Evolutionary conservation across 371 early-diverging fungal species (phyloP).

Genomic region (Mucor sp.): DNA sequence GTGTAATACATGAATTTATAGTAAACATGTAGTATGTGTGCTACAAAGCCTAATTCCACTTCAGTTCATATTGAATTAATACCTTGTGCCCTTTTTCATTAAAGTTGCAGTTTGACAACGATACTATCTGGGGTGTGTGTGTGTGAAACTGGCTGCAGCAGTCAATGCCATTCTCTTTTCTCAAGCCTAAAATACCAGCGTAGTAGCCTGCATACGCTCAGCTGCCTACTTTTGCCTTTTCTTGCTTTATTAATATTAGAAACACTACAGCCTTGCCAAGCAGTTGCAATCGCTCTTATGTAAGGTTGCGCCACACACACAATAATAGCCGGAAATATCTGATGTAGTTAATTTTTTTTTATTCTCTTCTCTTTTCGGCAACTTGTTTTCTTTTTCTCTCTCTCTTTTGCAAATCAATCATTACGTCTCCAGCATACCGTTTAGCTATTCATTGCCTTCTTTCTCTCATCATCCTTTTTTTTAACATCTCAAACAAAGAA

Average conservation of each 20-base stretch:
- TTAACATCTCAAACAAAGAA: not conserved
- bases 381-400: conserved; percentile 12
- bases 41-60: not conserved
- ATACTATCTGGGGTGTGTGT: not conserved
- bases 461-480: not conserved
- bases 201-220: not conserved
- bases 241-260: no score
- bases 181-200: not conserved
- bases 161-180: not conserved
- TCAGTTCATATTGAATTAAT: not conserved
- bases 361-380: conserved; percentile 17
- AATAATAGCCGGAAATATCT: not conserved
- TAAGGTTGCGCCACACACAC: not conserved
- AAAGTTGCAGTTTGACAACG: not conserved
- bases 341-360: not conserved
- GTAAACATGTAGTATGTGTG: not conserved
- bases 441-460: not conserved
- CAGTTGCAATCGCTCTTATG: not conserved
- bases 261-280: not conserved
- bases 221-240: not conserved
- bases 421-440: not conserved
- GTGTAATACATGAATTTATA: not conserved
- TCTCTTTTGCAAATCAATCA: not conserved
- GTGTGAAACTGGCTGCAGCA: not conserved
- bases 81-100: not conserved